Conservation (phyloP, 2,329 filamentous ascomycete genomes). For the Fusarium goolgardi region DNA sequence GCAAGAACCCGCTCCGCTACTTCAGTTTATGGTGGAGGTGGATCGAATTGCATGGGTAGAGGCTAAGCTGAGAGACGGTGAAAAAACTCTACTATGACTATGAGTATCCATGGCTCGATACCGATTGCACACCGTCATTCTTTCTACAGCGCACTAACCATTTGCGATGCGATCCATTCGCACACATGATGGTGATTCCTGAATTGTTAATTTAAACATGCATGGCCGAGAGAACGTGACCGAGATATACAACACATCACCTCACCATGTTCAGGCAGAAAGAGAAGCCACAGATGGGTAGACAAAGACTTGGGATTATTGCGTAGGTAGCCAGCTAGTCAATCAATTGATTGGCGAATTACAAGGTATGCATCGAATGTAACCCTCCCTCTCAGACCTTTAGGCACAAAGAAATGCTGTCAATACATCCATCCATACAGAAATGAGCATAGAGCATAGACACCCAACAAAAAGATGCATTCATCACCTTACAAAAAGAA, state of each 20-base stretch:
- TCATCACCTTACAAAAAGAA: neutral
- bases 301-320: neutral
- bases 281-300: neutral
- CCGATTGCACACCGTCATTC: constrained; percentile 38
- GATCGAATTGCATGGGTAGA: constrained; percentile 8
- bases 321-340: neutral
- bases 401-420: constrained; percentile 25
- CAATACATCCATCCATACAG: constrained; percentile 8
- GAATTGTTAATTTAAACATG: constrained; percentile 1
- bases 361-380: constrained; percentile 20
- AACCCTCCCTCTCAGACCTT: constrained; percentile 26
- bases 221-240: constrained; percentile 8
- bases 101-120: constrained; percentile 23
- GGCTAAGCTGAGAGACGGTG: constrained; percentile 29
- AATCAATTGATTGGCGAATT: constrained; percentile 11
- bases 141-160: constrained; percentile 12
- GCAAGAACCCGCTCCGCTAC: constrained; percentile 36
- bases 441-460: neutral
- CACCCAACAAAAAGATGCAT: constrained; percentile 31
- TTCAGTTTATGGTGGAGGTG: constrained; percentile 16
- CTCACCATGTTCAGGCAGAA: constrained; percentile 13
- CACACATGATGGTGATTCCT: constrained; percentile 2
- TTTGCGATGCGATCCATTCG: neutral
- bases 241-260: constrained; percentile 28
- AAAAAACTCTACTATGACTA: constrained; percentile 29